Base-by-base conservation (phyloP, 2,329 filamentous ascomycete species). In the Cercospora sojina region DNA sequence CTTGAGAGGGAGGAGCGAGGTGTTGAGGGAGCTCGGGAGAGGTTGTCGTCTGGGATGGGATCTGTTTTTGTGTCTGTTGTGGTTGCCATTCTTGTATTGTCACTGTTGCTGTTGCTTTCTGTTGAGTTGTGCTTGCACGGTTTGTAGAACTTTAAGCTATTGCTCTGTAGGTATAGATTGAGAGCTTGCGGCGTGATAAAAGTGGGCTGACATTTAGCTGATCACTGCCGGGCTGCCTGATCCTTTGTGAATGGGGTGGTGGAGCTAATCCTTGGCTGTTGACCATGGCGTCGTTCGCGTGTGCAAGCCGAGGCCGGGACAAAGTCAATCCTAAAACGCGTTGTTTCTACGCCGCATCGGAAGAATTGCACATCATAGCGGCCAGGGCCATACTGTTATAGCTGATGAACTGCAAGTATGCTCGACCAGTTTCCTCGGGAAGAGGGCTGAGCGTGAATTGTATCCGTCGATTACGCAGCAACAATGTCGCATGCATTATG, bases 11-110 rank as follows among this genome's bases (percentile, higher is more conserved):
- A 63, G 3, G 53, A 55, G 12, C 43, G 38, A 4, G 59, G 60
- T 1, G 64, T 59, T n/a, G 64, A 58, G 16, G 64, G 53, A 29
- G 64, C 64, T 20, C 58, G 64, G 13, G 64, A 66, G 10, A 66
- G 32, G 25, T 62, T 47, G 35, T 65, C 64, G 51, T 53, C 38
- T 65, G 56, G n/a, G 20, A 41, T 31, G 12, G 9, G 25, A 35
- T 57, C 38, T 32, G 35, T 51, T 38, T 62, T 53, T 25, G 53
- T 25, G 38, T 65, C 47, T 23, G 38, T 47, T 5, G 55, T 58
- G 35, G 23, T 27, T 32, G 59, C 58, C 59, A 65, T 65, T 59
- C 8, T 60, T 58, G 31, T 5, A 4, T 4, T 9, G 10, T 31
- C 8, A 38, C 35, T 41, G 9, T n/a, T 41, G 3, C 12, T 23